Evolutionary conservation across 768 basidiomycete species (phyloP), one percentile per base, ranked within the genome.

Genomic region (Leucogyrophana mollusca): DNA sequence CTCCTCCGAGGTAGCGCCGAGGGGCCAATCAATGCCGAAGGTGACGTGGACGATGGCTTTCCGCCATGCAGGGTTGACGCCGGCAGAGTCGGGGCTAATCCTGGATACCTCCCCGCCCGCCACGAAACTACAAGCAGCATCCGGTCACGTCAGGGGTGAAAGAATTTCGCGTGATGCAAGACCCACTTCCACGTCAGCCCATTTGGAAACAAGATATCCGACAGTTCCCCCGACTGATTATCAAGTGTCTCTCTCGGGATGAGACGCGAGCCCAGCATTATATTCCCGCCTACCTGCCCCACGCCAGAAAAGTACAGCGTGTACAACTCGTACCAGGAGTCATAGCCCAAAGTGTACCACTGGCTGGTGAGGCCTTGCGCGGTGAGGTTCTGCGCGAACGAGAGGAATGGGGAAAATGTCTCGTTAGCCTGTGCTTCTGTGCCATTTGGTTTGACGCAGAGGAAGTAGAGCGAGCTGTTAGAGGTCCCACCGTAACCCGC

Each of bases 31-130:
- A 46, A 46, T 33, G 8, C 48, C 51, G 20, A 51, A 44, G 20
- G 60, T 54, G 10, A 66, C 51, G 24, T 71, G 55, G 4, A 46
- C 16, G 8, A 77, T 33, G 1, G 75, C 67, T 11, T 67, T 61
- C 11, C 78, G 66, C 75, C 78, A 80, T 0, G 70, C 72, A 9
- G 76, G 78, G 54, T 77, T 69, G 16, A 77, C 50, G 11, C 72
- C 77, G 9, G 62, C 62, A 1, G 73, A 66, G 34, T 67, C 61
- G 0, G 75, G 67, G 16, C 67, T 9, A 7, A 61, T 40, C 57
- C 24, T 59, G 53, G 9, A 60, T 58, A 6, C 73, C 13, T 30
- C 7, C 27, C 27, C 27, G 27, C 27, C 27, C 6, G 27, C 68
- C 5, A 78, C 55, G 20, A 68, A 57, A 41, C 76, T 78, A 30